phyloP scores from a whole-genome alignment of 129 eudicot genomes.

The Arctium lappa region DNA sequence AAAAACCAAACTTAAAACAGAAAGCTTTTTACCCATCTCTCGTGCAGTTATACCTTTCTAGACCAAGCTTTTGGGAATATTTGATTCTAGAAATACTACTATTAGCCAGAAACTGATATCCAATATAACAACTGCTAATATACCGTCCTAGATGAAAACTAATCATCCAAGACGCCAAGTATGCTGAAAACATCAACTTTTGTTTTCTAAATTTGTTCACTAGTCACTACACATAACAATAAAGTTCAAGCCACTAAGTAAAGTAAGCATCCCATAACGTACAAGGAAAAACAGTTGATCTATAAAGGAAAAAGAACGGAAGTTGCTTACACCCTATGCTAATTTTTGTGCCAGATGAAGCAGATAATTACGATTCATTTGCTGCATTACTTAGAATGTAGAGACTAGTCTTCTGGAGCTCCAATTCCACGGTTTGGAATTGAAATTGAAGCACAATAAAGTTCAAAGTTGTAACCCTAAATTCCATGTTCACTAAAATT shows the following conservation, averaged over 20 bases:
- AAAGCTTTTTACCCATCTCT: constrained; percentile 4
- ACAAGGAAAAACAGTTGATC: background rate
- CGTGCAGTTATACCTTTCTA: constrained; percentile 2
- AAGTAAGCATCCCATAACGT: background rate
- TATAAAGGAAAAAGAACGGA: background rate
- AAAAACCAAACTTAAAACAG: constrained; percentile 1
- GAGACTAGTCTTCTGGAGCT: constrained; percentile 1
- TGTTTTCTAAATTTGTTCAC: background rate
- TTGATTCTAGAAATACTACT: background rate
- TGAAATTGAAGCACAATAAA: background rate
- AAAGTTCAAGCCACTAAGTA: background rate
- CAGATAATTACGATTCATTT: background rate
- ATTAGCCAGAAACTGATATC: background rate
- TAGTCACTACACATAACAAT: background rate
- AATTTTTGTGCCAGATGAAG: background rate
- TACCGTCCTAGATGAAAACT: background rate
- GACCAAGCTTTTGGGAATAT: background rate
- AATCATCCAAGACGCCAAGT: too few species aligned
- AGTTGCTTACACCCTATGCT: background rate
- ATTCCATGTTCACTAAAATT: constrained; percentile 5
- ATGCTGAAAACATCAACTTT: background rate
- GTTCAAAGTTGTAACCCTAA: background rate
- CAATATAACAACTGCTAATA: background rate
- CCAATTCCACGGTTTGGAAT: background rate
- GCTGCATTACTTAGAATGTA: constrained; percentile 1